Evolutionary conservation across 208 protist genomes (phyloP), one percentile per base, ranked within the genome.

Genomic region (Trypanosoma caninum): DNA sequence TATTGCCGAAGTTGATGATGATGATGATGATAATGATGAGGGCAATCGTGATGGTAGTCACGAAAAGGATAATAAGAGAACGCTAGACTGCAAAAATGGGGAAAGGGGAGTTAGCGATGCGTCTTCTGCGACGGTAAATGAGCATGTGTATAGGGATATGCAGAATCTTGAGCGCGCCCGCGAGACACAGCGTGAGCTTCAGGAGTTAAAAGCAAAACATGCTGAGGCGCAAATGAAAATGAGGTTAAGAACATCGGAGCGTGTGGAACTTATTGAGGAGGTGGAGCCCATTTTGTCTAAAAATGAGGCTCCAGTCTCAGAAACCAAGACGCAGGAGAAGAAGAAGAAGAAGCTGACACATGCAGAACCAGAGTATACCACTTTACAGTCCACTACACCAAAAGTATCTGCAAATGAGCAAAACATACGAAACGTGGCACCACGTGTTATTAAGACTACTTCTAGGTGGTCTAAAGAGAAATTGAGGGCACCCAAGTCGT

Each of bases 1-100:
- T 25, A 93, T 96, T 58, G 74, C 82, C 28, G 86, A 93, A 71
- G 86, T 93, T 35, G 84, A 90, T 47, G 81, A 87, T 56, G 87
- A 94, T n/a, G 81, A 89, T 23, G 82, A 83, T 0, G 66, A 72
- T 20, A 72, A 73, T 23, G 65, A 69, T n/a, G 65, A 53, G 8
- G 72, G 59, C 18, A 57, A 59, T 1, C 62, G 53, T 10, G 27
- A 44, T 7, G 46, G 38, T 25, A 66, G 58, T 27, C 54, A 37
- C 1, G 54, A n/a, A 8, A 60, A 52, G 0, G 60, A 52, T 30
- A 25, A 48, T 6, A n/a, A 28, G 9, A 47, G 58, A 9, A 23
- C 64, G 28, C 30, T 48, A 0, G 23, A 45, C 11, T 30, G 48
- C 13, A 42, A 7, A 33, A 20, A 45, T 2, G 42, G 42, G 16